These are phyloP conservation scores for Fusarium multiceps DNA, from an alignment of 2,329 filamentous ascomycete species.

Conservation along the genomic window DNA sequence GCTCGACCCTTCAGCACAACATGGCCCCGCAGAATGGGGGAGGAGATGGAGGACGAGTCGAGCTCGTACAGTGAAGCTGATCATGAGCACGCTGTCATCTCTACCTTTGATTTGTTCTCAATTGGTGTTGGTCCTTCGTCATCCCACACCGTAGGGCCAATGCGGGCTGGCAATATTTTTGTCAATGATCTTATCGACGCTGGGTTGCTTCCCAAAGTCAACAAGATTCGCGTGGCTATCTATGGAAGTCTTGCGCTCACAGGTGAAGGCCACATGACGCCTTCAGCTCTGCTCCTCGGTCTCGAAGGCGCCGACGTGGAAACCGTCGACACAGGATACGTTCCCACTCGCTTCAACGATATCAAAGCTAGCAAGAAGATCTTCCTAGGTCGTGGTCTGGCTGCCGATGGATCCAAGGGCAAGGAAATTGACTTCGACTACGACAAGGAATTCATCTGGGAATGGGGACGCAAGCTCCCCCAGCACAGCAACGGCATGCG, in stretches of 20 bases:
- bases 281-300: constrained; percentile 61
- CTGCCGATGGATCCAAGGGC: constrained; percentile 50
- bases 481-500: constrained; percentile 65
- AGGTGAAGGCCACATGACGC: constrained; percentile 64
- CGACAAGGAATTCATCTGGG: constrained; percentile 61
- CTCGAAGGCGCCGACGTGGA: constrained; percentile 62
- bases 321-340: constrained; percentile 61
- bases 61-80: constrained; percentile 59
- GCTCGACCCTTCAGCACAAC: constrained; percentile 29
- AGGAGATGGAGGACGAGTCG: constrained; percentile 47
- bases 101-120: constrained; percentile 63
- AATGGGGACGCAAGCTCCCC: constrained; percentile 63
- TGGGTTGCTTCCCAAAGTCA: constrained; percentile 57
- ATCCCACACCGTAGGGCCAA: constrained; percentile 63
- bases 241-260: constrained; percentile 64
- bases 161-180: constrained; percentile 65
- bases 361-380: constrained; percentile 61
- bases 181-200: constrained; percentile 60
- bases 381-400: constrained; percentile 56
- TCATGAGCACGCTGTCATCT: constrained; percentile 64
- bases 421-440: constrained; percentile 63
- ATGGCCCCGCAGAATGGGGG: constrained; percentile 1
- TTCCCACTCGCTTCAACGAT: constrained; percentile 58
- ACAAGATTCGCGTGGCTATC: constrained; percentile 60
- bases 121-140: constrained; percentile 64